Evolutionary conservation across 768 basidiomycete species (phyloP).

Genomic region (Agaricus sinodeliciosus): DNA sequence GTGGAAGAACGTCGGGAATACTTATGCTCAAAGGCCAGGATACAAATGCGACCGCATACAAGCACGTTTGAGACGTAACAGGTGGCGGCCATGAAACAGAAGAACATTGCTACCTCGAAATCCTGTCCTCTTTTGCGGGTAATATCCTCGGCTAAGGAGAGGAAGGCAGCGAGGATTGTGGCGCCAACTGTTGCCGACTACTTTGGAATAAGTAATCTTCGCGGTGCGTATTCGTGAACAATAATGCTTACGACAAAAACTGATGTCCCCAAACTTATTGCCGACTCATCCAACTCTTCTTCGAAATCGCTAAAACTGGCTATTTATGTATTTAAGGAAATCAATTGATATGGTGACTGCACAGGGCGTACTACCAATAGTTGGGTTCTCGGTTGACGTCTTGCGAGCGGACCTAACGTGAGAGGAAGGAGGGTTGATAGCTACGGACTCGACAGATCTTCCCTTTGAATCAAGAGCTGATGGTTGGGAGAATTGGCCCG

Average conservation of each 20-base stretch:
- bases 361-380: too few relatives aligned
- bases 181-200: neutral
- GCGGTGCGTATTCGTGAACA: too few relatives aligned
- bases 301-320: too few relatives aligned
- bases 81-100: constrained; percentile 1
- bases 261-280: neutral
- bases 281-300: neutral
- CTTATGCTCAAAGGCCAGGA: neutral
- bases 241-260: neutral
- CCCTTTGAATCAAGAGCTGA: too few relatives aligned
- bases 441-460: too few relatives aligned
- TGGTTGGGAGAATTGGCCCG: too few relatives aligned
- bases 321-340: too few relatives aligned
- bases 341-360: too few relatives aligned
- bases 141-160: neutral
- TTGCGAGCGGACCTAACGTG: too few relatives aligned
- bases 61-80: neutral
- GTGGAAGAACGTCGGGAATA: neutral
- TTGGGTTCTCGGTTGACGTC: too few relatives aligned
- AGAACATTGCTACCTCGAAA: neutral
- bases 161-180: neutral
- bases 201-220: neutral
- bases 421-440: too few relatives aligned
- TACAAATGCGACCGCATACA: neutral
- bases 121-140: neutral